Evolutionary conservation across 176 grass and related monocot species (phyloP).

Genomic region (Musa itinerans): DNA sequence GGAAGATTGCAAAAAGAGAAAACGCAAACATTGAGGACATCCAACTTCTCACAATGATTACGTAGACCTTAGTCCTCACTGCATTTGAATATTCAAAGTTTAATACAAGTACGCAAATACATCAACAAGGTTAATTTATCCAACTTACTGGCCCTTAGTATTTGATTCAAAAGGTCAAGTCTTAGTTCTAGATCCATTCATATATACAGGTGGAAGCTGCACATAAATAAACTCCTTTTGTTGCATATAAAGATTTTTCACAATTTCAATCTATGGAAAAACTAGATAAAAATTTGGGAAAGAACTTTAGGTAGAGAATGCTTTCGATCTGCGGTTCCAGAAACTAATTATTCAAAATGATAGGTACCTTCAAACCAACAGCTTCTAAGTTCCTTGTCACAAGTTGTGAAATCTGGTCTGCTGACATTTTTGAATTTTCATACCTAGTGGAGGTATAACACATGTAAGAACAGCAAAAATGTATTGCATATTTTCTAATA

Average conservation of each 20-base stretch:
- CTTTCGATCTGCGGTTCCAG: background rate
- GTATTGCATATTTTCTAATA: conserved; percentile 7
- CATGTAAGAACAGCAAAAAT: conserved; percentile 8
- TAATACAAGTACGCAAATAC: too few species aligned
- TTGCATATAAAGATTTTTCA: background rate
- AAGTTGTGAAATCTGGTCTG: conserved; percentile 52
- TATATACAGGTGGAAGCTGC: background rate
- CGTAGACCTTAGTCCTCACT: too few species aligned
- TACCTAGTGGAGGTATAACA: conserved; percentile 51
- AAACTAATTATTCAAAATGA: conserved; percentile 1
- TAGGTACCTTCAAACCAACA: conserved; percentile 84
- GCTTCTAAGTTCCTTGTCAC: conserved; percentile 78
- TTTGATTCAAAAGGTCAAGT: background rate
- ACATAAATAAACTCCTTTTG: background rate
- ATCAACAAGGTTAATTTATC: background rate
- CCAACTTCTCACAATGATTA: too few species aligned
- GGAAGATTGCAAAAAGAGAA: too few species aligned
- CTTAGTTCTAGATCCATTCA: background rate
- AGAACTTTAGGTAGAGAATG: background rate
- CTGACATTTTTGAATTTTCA: conserved; percentile 74
- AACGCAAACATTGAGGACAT: too few species aligned
- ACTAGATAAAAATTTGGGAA: background rate
- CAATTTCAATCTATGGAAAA: background rate
- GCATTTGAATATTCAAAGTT: too few species aligned
- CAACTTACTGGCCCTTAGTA: background rate